Percentiles rank a stretch among this genome's conserved stretches.
Conservation (phyloP, 345 rosid species). For the Garcia nutans region DNA sequence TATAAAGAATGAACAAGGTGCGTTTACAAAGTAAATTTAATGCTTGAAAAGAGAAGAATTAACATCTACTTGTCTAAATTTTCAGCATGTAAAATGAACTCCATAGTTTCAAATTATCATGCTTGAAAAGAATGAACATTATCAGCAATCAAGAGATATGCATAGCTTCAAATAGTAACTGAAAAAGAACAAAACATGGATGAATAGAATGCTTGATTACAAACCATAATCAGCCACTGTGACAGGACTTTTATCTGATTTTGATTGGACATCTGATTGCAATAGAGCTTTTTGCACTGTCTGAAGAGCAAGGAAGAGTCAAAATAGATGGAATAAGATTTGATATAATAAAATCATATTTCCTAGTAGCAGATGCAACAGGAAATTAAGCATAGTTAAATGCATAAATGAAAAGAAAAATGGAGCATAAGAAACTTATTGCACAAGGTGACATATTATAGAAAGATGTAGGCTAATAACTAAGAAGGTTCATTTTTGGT, state of each 20-base stretch:
- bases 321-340: constrained; percentile 14
- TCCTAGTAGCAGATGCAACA: neutral
- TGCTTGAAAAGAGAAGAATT: neutral
- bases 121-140: neutral
- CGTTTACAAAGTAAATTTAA: neutral
- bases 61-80: neutral
- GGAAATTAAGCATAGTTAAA: neutral
- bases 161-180: neutral
- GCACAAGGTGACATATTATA: no score
- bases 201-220: constrained; percentile 19
- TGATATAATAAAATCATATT: neutral
- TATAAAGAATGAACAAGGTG: neutral
- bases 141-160: neutral
- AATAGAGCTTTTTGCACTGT: constrained; percentile 76
- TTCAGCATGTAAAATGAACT: neutral
- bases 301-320: constrained; percentile 41
- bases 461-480: neutral
- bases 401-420: neutral
- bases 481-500: neutral
- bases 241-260: constrained; percentile 86
- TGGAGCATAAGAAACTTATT: neutral
- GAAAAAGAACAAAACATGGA: neutral
- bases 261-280: constrained; percentile 89
- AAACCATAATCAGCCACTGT: constrained; percentile 97
- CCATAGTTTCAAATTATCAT: neutral